Conservation (phyloP, 2,329 filamentous ascomycete species). For the Diaporthe ilicicola region DNA sequence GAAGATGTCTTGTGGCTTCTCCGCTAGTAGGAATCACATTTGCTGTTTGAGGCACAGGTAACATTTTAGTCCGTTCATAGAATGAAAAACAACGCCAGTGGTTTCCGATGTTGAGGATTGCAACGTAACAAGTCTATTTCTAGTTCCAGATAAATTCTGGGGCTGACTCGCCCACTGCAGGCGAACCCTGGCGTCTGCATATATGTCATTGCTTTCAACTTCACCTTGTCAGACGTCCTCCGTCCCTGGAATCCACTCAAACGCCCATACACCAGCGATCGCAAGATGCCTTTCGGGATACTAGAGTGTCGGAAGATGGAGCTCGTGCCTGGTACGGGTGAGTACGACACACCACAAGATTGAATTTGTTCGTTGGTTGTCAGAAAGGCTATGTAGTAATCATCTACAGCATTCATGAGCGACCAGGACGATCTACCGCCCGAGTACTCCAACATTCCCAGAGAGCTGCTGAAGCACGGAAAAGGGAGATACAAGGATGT, state of each 20-base stretch:
- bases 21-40: too few relatives aligned
- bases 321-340: conserved; percentile 58
- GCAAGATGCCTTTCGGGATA: conserved; percentile 57
- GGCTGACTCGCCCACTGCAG: background rate
- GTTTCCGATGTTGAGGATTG: background rate
- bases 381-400: background rate
- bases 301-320: conserved; percentile 54
- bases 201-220: background rate
- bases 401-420: conserved; percentile 50
- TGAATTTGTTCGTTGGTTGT: too few relatives aligned
- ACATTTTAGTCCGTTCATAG: too few relatives aligned
- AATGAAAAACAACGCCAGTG: too few relatives aligned
- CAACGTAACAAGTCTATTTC: too few relatives aligned
- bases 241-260: background rate
- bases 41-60: too few relatives aligned
- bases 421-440: conserved; percentile 56
- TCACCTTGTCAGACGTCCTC: background rate
- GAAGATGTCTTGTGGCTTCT: background rate
- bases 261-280: background rate
- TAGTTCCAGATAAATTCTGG: background rate
- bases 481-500: conserved; percentile 38
- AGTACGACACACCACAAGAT: conserved; percentile 9
- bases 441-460: conserved; percentile 53
- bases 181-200: too few relatives aligned
- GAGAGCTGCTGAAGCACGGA: conserved; percentile 50